Evolutionary conservation across 179 eudicot species (phyloP), one percentile per base, ranked within the genome.

Genomic region (Beta corolliflora): DNA sequence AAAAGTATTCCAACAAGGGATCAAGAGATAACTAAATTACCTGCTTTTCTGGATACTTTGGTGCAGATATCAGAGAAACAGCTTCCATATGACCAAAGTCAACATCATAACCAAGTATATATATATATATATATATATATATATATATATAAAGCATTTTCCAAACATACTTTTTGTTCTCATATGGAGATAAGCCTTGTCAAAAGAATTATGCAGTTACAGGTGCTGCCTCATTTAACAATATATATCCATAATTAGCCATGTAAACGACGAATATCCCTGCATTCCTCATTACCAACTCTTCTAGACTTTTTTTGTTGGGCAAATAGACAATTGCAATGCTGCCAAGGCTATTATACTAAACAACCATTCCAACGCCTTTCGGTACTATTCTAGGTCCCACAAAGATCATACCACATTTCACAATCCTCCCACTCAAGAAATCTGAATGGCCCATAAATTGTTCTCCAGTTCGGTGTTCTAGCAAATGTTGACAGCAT

Each of bases 51-150:
- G 99, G 99, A 88, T 96, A 96, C 89, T 96, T 96, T 56, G 98
- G 99, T 46, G 99, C 98, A 70, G 99, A 96, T 86, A 96, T 93
- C 71, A 96, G 88, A 79, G 99, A 96, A 80, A 96, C 98, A 79
- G 99, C 97, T 86, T 96, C 99, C 99, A 96, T 96, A 78, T 96
- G 99, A 83, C 99, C 99, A 83, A 96, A 94, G 83, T 96, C 98
- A 31, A 96, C 99, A 88, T 96, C 99, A 84, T 96, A 96, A 72
- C 99, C 99, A 44, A 94, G 91, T 98, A n/a, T n/a, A n/a, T n/a
- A n/a, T n/a, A n/a, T n/a, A n/a, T n/a, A n/a, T n/a, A n/a, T n/a
- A n/a, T n/a, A n/a, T n/a, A n/a, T n/a, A n/a, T n/a, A n/a, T n/a
- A n/a, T n/a, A 84, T 74, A 91, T 45, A 94, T 91, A 86, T 94